phyloP scores from a whole-genome alignment of 2,329 filamentous ascomycete genomes.

The Pseudocercospora cruenta region DNA sequence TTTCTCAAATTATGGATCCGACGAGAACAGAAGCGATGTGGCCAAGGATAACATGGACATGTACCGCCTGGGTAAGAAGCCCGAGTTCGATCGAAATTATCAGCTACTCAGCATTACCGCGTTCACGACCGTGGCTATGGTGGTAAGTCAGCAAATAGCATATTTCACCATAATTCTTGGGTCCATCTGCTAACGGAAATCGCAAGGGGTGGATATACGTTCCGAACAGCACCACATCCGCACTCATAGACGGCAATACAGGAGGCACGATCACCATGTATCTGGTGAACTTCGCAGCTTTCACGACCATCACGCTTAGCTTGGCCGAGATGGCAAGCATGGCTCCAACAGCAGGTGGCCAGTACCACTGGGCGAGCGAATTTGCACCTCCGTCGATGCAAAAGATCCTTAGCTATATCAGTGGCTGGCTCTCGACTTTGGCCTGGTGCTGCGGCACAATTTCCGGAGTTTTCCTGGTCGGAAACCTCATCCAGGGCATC shows the following conservation, averaged over 20 bases:
- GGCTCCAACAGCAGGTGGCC: constrained; percentile 1
- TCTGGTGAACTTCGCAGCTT: constrained; percentile 1
- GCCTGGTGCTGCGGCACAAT: constrained; percentile 21
- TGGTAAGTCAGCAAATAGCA: not conserved
- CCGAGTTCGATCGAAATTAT: constrained; percentile 1
- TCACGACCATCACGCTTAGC: not conserved
- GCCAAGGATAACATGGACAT: constrained; percentile 3
- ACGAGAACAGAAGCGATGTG: not conserved
- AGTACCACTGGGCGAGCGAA: constrained; percentile 2
- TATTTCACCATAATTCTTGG: not conserved
- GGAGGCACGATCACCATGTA: constrained; percentile 5
- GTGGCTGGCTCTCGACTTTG: constrained; percentile 22
- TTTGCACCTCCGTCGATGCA: constrained; percentile 11
- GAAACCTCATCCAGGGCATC: constrained; percentile 15
- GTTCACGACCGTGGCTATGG: constrained; percentile 2
- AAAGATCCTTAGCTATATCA: constrained; percentile 17
- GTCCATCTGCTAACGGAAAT: not conserved
- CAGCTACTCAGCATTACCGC: constrained; percentile 1
- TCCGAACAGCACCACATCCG: not conserved
- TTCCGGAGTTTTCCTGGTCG: constrained; percentile 13
- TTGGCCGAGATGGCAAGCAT: constrained; percentile 3
- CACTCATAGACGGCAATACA: not conserved
- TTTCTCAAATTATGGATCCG: not conserved
- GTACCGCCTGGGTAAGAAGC: constrained; percentile 1
- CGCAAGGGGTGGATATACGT: not conserved